These are phyloP conservation scores for Neurospora sp. DNA, from an alignment of 495 filamentous ascomycete genomes.

Conservation along the genomic window DNA sequence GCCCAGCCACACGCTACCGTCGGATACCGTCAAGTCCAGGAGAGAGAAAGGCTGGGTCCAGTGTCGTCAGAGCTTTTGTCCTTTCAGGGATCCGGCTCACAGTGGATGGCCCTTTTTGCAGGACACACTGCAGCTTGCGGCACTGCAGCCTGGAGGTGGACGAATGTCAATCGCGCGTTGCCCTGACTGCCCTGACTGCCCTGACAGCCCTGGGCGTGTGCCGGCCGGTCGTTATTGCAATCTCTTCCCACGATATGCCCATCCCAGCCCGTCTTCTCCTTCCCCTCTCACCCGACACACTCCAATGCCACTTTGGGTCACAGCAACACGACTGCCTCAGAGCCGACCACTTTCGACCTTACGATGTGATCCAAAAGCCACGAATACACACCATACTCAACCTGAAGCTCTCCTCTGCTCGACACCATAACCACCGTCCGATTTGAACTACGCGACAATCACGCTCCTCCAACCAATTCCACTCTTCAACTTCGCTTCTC, in stretches of 20 bases:
- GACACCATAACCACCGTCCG: neutral
- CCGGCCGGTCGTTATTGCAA: neutral
- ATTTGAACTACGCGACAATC: neutral
- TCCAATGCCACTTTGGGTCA: neutral
- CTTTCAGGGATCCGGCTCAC: neutral
- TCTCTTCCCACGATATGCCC: neutral
- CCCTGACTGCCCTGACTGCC: neutral
- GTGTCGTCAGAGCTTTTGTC: neutral
- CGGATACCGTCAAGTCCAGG: neutral
- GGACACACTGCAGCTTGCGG: neutral
- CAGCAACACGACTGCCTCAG: neutral
- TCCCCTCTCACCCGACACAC: neutral
- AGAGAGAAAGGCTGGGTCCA: neutral
- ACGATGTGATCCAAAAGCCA: neutral
- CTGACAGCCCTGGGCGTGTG: neutral
- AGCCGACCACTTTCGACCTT: neutral
- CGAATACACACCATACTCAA: neutral
- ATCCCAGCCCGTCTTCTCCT: neutral
- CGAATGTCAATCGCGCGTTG: neutral
- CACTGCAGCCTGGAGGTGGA: neutral
- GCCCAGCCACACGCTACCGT: neutral
- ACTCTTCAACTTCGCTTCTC: neutral
- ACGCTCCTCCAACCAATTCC: neutral
- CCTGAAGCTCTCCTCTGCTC: neutral
- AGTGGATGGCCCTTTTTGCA: neutral